A percentile compares a stretch with the other conserved stretches of the same genome.
These are phyloP conservation scores for Sclerotinia glacialis DNA, from an alignment of 2,329 filamentous ascomycete species.

Conservation along the genomic window DNA sequence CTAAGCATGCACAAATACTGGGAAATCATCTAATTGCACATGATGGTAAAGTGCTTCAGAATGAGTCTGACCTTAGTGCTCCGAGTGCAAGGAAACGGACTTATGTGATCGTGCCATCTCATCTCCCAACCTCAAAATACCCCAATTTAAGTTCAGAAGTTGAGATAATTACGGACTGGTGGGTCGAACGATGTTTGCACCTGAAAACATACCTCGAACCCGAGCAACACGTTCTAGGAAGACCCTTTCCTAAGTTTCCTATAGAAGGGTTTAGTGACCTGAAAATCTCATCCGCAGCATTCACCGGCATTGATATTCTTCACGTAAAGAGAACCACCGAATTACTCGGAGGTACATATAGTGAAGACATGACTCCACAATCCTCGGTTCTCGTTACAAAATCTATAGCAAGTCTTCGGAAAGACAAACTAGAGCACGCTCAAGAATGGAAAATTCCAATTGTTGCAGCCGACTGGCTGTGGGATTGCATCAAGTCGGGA, in stretches of 20 bases:
- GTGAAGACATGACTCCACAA: constrained; percentile 69
- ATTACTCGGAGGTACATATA: constrained; percentile 76
- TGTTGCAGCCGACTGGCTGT: constrained; percentile 81
- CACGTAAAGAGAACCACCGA: constrained; percentile 76
- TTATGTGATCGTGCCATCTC: constrained; percentile 47
- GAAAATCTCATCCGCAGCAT: constrained; percentile 75
- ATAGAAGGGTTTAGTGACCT: constrained; percentile 68
- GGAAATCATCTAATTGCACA: constrained; percentile 40
- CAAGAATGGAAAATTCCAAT: constrained; percentile 73
- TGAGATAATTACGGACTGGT: constrained; percentile 78
- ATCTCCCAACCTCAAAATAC: constrained; percentile 37
- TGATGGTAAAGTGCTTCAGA: constrained; percentile 37
- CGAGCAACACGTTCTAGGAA: constrained; percentile 67
- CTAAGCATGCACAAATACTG: constrained; percentile 42
- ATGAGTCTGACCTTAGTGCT: constrained; percentile 27
- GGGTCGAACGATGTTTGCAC: constrained; percentile 84
- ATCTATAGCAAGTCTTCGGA: constrained; percentile 50
- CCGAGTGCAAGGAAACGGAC: constrained; percentile 24
- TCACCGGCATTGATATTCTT: constrained; percentile 78
- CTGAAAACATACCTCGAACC: constrained; percentile 70
- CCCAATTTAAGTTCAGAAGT: constrained; percentile 41
- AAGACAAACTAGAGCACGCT: constrained; percentile 78
- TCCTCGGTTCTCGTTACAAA: constrained; percentile 71
- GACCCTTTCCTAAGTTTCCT: constrained; percentile 70
- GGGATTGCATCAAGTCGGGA: constrained; percentile 68